Evolutionary conservation across 1,284 basidiomycete species (phyloP).

Genomic region (Anthracocystis walkeri): DNA sequence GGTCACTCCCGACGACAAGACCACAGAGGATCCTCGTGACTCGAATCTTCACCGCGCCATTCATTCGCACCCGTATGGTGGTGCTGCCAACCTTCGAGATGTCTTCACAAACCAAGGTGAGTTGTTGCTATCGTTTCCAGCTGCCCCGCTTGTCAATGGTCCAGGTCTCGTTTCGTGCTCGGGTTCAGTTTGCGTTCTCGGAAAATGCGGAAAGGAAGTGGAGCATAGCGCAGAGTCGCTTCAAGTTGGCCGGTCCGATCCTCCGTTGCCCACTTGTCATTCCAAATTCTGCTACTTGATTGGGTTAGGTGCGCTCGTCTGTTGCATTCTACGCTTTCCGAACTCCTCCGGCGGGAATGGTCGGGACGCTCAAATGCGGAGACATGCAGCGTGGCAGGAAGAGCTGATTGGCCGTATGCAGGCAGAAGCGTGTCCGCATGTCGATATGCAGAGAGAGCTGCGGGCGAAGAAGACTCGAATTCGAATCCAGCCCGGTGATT

Average conservation of each 20-base stretch:
- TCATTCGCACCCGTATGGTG: constrained; percentile 52
- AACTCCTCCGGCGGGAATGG: constrained; percentile 24
- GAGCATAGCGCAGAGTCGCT: neutral
- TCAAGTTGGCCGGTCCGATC: constrained; percentile 18
- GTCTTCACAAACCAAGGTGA: constrained; percentile 65
- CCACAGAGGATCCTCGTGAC: constrained; percentile 49
- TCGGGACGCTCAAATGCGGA: constrained; percentile 15
- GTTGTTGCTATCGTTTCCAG: constrained; percentile 18
- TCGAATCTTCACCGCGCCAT: constrained; percentile 55
- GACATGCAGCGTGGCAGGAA: constrained; percentile 4
- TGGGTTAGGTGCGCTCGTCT: neutral
- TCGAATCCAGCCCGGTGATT: neutral
- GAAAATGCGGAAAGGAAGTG: constrained; percentile 3
- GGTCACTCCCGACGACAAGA: constrained; percentile 57
- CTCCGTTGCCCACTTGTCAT: neutral
- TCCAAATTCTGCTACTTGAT: constrained; percentile 11
- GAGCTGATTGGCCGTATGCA: constrained; percentile 18
- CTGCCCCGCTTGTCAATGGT: neutral
- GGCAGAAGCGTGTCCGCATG: constrained; percentile 1
- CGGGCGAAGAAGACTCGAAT: neutral
- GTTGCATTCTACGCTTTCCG: constrained; percentile 2
- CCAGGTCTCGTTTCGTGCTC: neutral
- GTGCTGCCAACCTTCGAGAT: constrained; percentile 61
- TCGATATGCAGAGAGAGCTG: constrained; percentile 12
- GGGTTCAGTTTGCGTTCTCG: constrained; percentile 3